phyloP scores from a whole-genome alignment of 495 filamentous ascomycete genomes.

The Annulohypoxylon maeteangense region DNA sequence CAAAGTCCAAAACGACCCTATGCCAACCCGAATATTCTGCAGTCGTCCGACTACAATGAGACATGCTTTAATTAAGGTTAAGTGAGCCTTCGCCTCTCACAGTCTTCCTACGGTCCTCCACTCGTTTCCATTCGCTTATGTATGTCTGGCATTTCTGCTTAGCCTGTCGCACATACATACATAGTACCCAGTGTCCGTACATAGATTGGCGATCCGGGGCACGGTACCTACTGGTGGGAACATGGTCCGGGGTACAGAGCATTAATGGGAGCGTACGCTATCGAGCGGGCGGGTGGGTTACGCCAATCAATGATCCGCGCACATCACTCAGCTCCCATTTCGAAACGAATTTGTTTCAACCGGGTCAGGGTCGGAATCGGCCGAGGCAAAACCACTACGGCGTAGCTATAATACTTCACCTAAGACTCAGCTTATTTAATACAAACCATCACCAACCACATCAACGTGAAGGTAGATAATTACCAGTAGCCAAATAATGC shows the following conservation, averaged over 20 bases:
- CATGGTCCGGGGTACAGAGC: constrained; percentile 32
- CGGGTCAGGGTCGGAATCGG: constrained; percentile 6
- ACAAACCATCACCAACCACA: not conserved
- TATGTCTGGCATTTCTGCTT: constrained; percentile 3
- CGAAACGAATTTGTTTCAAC: constrained; percentile 41
- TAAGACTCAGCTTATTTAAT: not conserved
- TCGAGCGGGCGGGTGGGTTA: constrained; percentile 17
- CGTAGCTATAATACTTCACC: not conserved
- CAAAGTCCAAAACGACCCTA: constrained; percentile 1
- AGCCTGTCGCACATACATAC: not conserved
- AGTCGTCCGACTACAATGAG: constrained; percentile 26
- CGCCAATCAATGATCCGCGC: constrained; percentile 31
- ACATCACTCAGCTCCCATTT: constrained; percentile 18
- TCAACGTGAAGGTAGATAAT: no score
- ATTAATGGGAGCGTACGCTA: constrained; percentile 1
- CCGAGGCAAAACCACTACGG: constrained; percentile 13
- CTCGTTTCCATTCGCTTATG: not conserved
- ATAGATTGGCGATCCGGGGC: constrained; percentile 27
- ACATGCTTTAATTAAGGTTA: constrained; percentile 34
- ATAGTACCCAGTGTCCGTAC: no score
- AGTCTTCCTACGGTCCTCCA: not conserved
- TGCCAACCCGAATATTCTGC: constrained; percentile 20
- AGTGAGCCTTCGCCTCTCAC: constrained; percentile 3
- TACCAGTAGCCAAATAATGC: not conserved
- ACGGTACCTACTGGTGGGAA: not conserved